Evolutionary conservation across 495 filamentous ascomycete genomes (phyloP), one percentile per base, ranked within the genome.

Genomic region (Aspergillus taichungensis): DNA sequence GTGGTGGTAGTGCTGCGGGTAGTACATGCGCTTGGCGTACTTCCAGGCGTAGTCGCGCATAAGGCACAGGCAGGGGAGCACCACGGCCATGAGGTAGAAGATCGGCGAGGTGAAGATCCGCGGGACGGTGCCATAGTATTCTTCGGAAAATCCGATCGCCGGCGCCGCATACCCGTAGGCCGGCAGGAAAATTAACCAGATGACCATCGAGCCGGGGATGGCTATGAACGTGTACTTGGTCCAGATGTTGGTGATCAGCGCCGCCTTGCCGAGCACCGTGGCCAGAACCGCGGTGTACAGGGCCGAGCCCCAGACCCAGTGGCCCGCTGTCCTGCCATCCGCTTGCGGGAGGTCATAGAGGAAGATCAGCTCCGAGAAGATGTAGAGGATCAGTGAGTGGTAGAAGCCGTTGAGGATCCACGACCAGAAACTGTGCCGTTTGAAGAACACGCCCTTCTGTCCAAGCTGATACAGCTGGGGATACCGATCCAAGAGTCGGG

Each of bases 211-310:
- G 13, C 94, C 94, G 0, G 94, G 92, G 52, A 99, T 99, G 37
- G 94, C 91, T 53, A 95, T 81, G 56, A 97, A 78, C 49, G 90
- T 87, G 63, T 94, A 99, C 67, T 99, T 99, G 28, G 94, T 99
- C 94, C 94, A 99, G 61, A 92, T 85, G 65, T 91, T 99, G 13
- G 88, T 94, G 39, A 97, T 86, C 42, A 99, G 73, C 10, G 87
- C 88, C 14, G 94, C 94, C 66, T 99, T 99, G 37, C 88, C 88
- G 31, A 99, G 82, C 1, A 97, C 92, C 1, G 91, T 96, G 13
- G 82, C 80, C 27, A 99, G 79, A 8, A 85, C 89, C 5, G 91
- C 82, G 6, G 87, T 94, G 70, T 99, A 99, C 33, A 96, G 72
- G 12, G 83, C 80, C 24, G 86, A 85, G 37, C 90, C 94, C 92